Percentiles rank a stretch among this genome's conserved stretches.
These are phyloP conservation scores for Dendrobium officinale DNA, from an alignment of 106 monocot genomes.

Conservation along the genomic window DNA sequence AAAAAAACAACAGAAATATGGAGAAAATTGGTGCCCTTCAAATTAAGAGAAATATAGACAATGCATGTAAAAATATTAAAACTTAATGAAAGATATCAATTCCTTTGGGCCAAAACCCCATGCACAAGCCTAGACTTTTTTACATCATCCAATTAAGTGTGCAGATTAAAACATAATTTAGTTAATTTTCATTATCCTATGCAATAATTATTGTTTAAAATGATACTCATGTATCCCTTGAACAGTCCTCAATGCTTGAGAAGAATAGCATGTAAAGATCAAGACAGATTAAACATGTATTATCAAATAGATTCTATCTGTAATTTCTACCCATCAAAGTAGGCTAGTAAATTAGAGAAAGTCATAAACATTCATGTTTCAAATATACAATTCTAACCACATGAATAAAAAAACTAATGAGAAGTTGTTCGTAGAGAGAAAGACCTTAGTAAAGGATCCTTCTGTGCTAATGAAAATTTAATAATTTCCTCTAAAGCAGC, in stretches of 20 bases:
- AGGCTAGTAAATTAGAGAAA: not conserved
- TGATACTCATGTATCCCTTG: not conserved
- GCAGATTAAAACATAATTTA: not conserved
- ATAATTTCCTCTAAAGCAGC: constrained; percentile 69
- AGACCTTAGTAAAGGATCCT: constrained; percentile 44
- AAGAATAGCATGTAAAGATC: not conserved
- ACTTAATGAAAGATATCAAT: too few relatives aligned
- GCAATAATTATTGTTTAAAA: not conserved
- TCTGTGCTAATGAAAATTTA: constrained; percentile 45
- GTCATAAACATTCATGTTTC: not conserved
- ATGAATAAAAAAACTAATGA: not conserved
- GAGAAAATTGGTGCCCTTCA: too few relatives aligned
- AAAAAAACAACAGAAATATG: not conserved
- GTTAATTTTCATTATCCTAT: not conserved
- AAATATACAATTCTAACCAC: not conserved
- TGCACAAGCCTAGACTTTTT: too few relatives aligned
- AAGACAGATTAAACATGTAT: not conserved
- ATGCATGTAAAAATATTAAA: too few relatives aligned
- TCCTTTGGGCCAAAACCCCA: too few relatives aligned
- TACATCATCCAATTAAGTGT: not conserved
- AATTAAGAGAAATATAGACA: too few relatives aligned
- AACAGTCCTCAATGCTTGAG: not conserved
- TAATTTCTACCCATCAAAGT: not conserved
- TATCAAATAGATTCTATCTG: not conserved
- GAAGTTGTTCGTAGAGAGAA: not conserved